These are phyloP conservation scores for Fusarium sp. DNA, from an alignment of 2,329 filamentous ascomycete genomes.

Conservation along the genomic window DNA sequence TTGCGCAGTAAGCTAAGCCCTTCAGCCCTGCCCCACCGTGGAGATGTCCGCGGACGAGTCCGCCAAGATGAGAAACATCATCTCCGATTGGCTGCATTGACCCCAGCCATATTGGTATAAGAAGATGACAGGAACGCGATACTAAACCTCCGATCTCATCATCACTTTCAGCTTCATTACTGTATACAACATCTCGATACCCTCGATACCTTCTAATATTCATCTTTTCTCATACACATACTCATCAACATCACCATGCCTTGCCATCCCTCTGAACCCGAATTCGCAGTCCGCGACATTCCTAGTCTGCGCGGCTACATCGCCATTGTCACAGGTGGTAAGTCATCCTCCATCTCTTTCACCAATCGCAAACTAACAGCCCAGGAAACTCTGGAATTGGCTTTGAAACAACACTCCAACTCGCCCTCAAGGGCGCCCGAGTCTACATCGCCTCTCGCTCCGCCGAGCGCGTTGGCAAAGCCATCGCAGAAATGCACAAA, in stretches of 20 bases:
- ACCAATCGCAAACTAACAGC: accelerated
- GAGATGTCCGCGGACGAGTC: slow-evolving; percentile 35
- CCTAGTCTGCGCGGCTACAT: slow-evolving; percentile 37
- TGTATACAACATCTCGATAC: accelerated
- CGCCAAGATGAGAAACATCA: not conserved
- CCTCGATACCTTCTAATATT: not conserved
- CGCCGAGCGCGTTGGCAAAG: slow-evolving; percentile 32
- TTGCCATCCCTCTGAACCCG: slow-evolving; percentile 22
- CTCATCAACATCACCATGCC: not conserved
- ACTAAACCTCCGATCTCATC: not conserved
- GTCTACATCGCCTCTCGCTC: slow-evolving; percentile 43
- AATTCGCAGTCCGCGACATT: slow-evolving; percentile 33
- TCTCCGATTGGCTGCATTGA: slow-evolving; percentile 13
- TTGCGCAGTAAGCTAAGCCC: slow-evolving; percentile 6
- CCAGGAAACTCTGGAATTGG: slow-evolving; percentile 39
- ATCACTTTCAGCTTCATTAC: not conserved
- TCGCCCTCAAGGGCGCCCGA: slow-evolving; percentile 33
- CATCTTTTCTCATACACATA: not conserved
- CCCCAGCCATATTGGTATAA: slow-evolving; percentile 1
- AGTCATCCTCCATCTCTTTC: accelerated
- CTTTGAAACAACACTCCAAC: slow-evolving; percentile 38
- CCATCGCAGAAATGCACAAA: slow-evolving; percentile 34
- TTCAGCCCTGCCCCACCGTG: slow-evolving; percentile 23
- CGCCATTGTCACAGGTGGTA: slow-evolving; percentile 42
- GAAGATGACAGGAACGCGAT: slow-evolving; percentile 1